Evolutionary conservation across 129 eudicot genomes (phyloP).

Genomic region (Dittrichia graveolens): DNA sequence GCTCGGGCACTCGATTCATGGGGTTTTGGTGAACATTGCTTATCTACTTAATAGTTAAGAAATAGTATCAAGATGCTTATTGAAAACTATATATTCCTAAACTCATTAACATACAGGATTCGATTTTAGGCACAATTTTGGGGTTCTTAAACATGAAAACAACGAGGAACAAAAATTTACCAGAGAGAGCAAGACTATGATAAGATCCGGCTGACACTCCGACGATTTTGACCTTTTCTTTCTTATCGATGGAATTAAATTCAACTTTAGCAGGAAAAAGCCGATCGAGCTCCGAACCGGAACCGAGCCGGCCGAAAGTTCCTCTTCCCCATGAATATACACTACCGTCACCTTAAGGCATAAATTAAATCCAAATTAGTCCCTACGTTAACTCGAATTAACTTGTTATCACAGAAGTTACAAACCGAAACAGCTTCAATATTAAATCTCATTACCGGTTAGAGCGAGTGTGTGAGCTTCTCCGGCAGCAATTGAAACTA

Average conservation of each 20-base stretch:
- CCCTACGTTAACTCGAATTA: not conserved
- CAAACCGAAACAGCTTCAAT: not conserved
- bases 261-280: constrained; percentile 52
- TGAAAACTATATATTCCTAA: no score
- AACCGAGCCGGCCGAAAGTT: constrained; percentile 85
- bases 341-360: constrained; percentile 64
- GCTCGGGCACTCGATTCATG: not conserved
- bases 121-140: not conserved
- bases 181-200: constrained; percentile 88
- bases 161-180: constrained; percentile 28
- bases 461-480: constrained; percentile 95
- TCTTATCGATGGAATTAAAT: constrained; percentile 30
- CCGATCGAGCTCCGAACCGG: constrained; percentile 67
- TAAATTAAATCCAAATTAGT: constrained; percentile 18
- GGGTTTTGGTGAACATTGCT: no score
- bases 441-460: constrained; percentile 45
- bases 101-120: not conserved
- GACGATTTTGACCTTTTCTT: constrained; percentile 48
- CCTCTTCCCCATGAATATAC: constrained; percentile 98
- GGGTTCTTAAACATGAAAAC: not conserved
- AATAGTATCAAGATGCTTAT: no score
- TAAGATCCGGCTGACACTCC: constrained; percentile 87
- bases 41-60: no score
- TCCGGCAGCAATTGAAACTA: constrained; percentile 65
- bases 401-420: not conserved